Conservation (phyloP, 1,139 yeast genomes). For the Yamadazyma spencermartinsiae region DNA sequence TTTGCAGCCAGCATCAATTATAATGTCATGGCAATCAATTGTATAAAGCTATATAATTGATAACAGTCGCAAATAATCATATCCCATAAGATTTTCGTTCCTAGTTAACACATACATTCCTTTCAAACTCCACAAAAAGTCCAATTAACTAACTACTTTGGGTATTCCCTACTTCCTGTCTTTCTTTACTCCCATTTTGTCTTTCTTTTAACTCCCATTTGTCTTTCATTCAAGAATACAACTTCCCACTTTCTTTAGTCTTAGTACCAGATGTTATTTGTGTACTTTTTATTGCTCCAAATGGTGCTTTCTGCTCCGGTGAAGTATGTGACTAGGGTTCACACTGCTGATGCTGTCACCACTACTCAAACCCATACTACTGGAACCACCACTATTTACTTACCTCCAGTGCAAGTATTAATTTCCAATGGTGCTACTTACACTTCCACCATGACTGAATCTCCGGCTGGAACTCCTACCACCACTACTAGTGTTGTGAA, state of each 20-base stretch:
- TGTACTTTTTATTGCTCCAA: conserved; percentile 23
- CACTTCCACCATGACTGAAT: conserved; percentile 52
- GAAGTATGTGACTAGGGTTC: conserved; percentile 55
- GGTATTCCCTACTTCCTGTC: neutral
- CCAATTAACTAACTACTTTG: no score
- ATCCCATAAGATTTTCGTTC: neutral
- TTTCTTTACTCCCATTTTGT: neutral
- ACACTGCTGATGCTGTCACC: conserved; percentile 63
- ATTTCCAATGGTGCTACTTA: conserved; percentile 62
- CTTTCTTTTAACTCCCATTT: neutral
- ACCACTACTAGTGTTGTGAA: conserved; percentile 31
- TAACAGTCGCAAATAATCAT: neutral
- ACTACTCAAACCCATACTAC: conserved; percentile 55
- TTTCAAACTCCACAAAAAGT: neutral
- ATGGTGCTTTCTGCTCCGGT: conserved; percentile 34
- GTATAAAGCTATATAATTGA: no score
- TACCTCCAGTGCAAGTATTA: conserved; percentile 70
- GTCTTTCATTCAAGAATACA: conserved; percentile 1
- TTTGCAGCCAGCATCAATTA: conserved; percentile 2
- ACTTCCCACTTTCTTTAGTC: conserved; percentile 4
- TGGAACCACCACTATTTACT: conserved; percentile 57
- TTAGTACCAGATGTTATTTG: conserved; percentile 14
- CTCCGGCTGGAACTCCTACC: conserved; percentile 33
- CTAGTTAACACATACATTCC: neutral
- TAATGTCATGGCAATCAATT: no score